Evolutionary conservation across 768 basidiomycete species (phyloP).

Genomic region (Mycena latifolia): DNA sequence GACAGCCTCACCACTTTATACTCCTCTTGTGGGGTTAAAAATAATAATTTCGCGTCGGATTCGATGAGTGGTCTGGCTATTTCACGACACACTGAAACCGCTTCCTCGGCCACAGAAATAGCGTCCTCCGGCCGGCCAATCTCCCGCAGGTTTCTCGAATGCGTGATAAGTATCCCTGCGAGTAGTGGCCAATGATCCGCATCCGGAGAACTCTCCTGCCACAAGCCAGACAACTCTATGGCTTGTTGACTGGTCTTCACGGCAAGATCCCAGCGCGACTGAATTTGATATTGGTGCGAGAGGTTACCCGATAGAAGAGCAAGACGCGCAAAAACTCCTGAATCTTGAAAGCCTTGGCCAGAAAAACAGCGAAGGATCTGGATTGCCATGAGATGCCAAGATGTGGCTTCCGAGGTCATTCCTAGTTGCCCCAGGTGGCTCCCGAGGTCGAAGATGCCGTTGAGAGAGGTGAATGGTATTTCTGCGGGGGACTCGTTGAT

Average conservation of each 20-base stretch:
- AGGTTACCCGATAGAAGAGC: not conserved
- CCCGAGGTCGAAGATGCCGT: not conserved
- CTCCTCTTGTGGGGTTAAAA: not conserved
- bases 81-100: not conserved
- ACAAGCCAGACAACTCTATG: not conserved
- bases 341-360: not conserved
- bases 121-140: not conserved
- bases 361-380: not conserved
- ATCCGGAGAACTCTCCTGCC: not conserved
- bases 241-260: not conserved
- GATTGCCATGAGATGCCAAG: not conserved
- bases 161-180: not conserved
- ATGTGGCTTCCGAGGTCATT: not conserved
- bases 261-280: slow-evolving; percentile 5
- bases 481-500: not conserved
- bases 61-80: not conserved
- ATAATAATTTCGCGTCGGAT: not conserved
- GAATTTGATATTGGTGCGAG: not conserved
- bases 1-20: not conserved
- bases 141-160: not conserved
- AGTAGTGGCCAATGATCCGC: not conserved
- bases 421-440: not conserved
- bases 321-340: not conserved
- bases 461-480: not conserved
- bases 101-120: slow-evolving; percentile 5